phyloP scores from a whole-genome alignment of 2,329 filamentous ascomycete genomes.

The Grosmannia clavigera region DNA sequence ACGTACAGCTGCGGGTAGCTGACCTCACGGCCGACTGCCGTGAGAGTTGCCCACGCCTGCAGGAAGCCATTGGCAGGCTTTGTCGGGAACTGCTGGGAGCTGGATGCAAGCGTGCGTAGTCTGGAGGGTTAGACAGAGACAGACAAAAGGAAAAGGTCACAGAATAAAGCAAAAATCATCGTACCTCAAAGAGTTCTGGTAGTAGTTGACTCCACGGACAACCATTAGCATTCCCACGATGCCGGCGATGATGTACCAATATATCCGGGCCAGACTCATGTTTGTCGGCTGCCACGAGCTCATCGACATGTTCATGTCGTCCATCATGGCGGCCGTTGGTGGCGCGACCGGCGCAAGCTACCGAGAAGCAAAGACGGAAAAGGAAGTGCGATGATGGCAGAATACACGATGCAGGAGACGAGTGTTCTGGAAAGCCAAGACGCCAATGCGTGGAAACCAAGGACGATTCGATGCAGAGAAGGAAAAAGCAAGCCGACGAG shows the following conservation, averaged over 20 bases:
- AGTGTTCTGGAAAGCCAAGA: background rate
- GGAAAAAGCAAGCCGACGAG: background rate
- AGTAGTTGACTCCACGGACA: slow-evolving; percentile 30
- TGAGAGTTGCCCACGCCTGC: slow-evolving; percentile 46
- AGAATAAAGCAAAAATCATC: slow-evolving; percentile 12
- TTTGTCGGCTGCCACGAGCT: slow-evolving; percentile 32
- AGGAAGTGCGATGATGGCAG: no score
- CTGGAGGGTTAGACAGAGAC: slow-evolving; percentile 20
- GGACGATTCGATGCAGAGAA: background rate
- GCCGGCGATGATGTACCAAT: slow-evolving; percentile 46
- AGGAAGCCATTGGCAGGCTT: slow-evolving; percentile 32
- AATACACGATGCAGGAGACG: no score
- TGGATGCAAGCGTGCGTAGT: slow-evolving; percentile 30
- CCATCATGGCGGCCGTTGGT: slow-evolving; percentile 6
- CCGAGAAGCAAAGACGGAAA: background rate
- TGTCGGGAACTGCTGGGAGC: slow-evolving; percentile 36
- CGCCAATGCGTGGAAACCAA: background rate
- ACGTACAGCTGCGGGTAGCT: slow-evolving; percentile 43
- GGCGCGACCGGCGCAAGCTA: background rate
- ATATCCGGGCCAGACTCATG: slow-evolving; percentile 38
- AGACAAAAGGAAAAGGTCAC: background rate
- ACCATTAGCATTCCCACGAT: slow-evolving; percentile 29
- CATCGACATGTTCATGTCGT: slow-evolving; percentile 20
- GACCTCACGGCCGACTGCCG: slow-evolving; percentile 43
- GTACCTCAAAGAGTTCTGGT: slow-evolving; percentile 25